Conservation (phyloP, 1,139 yeast species). For the Pichia sp. region DNA sequence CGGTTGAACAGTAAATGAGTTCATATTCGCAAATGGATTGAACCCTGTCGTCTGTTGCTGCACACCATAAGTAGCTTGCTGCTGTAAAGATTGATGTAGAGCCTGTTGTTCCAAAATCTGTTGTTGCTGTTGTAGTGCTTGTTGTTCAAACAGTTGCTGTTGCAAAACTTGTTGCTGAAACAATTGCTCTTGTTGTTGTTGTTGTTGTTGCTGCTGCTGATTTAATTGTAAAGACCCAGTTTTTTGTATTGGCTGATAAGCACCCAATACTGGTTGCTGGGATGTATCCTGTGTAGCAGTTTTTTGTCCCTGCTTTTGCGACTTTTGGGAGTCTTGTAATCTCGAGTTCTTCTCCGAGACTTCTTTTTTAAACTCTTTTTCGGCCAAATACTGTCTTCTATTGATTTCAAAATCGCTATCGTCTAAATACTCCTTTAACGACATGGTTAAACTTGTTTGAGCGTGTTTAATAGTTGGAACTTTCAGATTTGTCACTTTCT, state of each 20-base stretch:
- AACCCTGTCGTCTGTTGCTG: slow-evolving; percentile 20
- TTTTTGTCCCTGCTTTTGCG: slow-evolving; percentile 7
- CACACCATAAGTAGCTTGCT: slow-evolving; percentile 6
- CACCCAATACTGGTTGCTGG: too few relatives aligned
- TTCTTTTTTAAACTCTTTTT: slow-evolving; percentile 34
- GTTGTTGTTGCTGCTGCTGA: slow-evolving; percentile 22
- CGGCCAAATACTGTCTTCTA: slow-evolving; percentile 68
- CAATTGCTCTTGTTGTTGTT: slow-evolving; percentile 11
- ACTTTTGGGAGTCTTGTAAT: slow-evolving; percentile 20
- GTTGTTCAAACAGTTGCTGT: neutral
- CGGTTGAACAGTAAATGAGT: slow-evolving; percentile 13
- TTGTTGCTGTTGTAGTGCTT: slow-evolving; percentile 8
- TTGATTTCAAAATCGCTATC: slow-evolving; percentile 81
- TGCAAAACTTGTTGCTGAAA: slow-evolving; percentile 8
- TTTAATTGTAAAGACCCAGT: too few relatives aligned
- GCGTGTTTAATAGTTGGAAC: slow-evolving; percentile 97
- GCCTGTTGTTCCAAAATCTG: slow-evolving; percentile 4
- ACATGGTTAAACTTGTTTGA: slow-evolving; percentile 83
- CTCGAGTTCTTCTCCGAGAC: neutral
- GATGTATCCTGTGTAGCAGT: neutral
- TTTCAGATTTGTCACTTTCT: slow-evolving; percentile 76
- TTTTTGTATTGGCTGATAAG: too few relatives aligned
- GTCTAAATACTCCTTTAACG: slow-evolving; percentile 79
- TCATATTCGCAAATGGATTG: slow-evolving; percentile 21
- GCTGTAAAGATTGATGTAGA: slow-evolving; percentile 1